Percentiles rank a stretch among this genome's conserved stretches.
Conservation (phyloP, 192 early-diverging fungal species). For the Umbelopsis sp. region DNA sequence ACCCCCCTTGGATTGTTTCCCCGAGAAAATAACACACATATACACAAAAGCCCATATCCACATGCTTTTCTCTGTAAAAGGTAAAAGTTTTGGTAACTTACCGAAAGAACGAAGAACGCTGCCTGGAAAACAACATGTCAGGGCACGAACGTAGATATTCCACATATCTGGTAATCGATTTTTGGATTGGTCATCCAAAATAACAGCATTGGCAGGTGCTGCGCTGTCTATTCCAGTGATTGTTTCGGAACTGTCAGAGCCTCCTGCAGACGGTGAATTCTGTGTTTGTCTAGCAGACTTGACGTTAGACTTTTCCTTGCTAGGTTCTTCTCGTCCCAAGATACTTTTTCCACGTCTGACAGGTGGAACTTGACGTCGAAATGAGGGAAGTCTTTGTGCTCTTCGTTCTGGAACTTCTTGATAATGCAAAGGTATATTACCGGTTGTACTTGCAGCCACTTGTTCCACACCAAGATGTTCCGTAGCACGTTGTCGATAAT, state of each 20-base stretch:
- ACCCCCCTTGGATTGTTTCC: background rate
- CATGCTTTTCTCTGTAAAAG: background rate
- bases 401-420: conserved; percentile 4
- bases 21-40: background rate
- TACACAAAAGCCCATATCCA: too few species aligned
- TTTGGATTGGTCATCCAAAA: background rate
- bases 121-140: conserved; percentile 34
- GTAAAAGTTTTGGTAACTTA: conserved; percentile 8
- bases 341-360: conserved; percentile 44
- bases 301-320: conserved; percentile 23
- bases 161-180: conserved; percentile 27
- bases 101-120: conserved; percentile 23
- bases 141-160: conserved; percentile 25
- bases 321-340: conserved; percentile 44
- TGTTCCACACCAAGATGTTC: conserved; percentile 28
- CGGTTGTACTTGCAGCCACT: conserved; percentile 26
- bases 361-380: conserved; percentile 11
- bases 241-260: background rate
- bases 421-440: conserved; percentile 22
- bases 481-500: conserved; percentile 42
- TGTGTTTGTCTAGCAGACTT: background rate
- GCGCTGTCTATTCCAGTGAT: background rate
- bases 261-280: background rate
- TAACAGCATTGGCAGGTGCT: background rate
- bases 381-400: conserved; percentile 8